phyloP scores from a whole-genome alignment of 228 moss, liverwort and hornwort species.

The Sphagnum magellanicum region DNA sequence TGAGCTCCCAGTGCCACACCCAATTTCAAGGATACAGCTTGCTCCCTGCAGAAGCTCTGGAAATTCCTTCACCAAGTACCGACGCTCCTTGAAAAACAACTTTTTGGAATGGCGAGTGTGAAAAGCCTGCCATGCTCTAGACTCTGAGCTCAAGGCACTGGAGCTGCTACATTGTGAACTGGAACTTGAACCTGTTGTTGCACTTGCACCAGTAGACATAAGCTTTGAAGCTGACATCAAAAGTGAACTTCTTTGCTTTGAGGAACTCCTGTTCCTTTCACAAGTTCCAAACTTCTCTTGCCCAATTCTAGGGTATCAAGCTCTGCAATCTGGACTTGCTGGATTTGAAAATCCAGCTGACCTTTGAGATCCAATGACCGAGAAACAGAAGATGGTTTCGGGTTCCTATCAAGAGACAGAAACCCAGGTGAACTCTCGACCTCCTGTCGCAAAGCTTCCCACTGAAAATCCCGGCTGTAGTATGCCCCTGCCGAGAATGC shows the following conservation, averaged over 20 bases:
- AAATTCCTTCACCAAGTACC: conserved; percentile 79
- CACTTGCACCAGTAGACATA: conserved; percentile 1
- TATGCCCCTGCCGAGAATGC: conserved; percentile 42
- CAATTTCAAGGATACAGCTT: conserved; percentile 58
- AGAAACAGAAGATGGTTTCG: conserved; percentile 7
- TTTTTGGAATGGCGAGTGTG: conserved; percentile 67
- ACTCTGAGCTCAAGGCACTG: no score
- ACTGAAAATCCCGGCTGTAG: conserved; percentile 75
- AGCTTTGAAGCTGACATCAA: conserved; percentile 4
- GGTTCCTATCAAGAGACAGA: not conserved
- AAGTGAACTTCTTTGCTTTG: not conserved
- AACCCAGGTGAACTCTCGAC: conserved; percentile 22
- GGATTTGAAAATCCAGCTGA: not conserved
- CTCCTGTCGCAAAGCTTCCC: conserved; percentile 67
- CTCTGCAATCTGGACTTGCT: not conserved
- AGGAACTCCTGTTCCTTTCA: not conserved
- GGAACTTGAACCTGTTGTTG: conserved; percentile 20
- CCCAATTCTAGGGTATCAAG: conserved; percentile 1
- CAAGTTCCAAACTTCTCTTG: not conserved
- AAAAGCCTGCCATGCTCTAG: conserved; percentile 55
- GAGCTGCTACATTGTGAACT: no score
- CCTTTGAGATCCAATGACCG: not conserved
- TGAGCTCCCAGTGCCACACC: conserved; percentile 90
- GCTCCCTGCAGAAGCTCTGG: conserved; percentile 49
- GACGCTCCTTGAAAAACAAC: conserved; percentile 84